phyloP scores from a whole-genome alignment of 495 filamentous ascomycete species.

The Xylaria sp. region DNA sequence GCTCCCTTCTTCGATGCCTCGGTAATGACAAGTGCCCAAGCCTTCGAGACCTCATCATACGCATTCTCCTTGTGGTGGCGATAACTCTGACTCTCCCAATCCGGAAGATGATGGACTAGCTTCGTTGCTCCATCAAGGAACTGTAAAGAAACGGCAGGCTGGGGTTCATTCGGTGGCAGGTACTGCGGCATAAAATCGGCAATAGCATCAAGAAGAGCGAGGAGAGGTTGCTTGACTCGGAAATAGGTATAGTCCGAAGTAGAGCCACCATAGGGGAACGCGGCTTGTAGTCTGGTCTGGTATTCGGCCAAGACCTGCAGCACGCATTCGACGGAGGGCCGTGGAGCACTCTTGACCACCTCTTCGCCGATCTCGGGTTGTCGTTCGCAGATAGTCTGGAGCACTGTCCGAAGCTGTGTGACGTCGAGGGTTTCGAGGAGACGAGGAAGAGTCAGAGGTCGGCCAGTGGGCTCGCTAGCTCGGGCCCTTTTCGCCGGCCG shows the following conservation, averaged over 20 bases:
- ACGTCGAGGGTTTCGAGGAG: conserved; percentile 90
- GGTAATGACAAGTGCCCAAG: conserved; percentile 90
- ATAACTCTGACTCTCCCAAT: conserved; percentile 84
- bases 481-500: conserved; percentile 67
- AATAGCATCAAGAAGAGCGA: conserved; percentile 84
- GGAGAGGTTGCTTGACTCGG: conserved; percentile 81
- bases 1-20: conserved; percentile 92
- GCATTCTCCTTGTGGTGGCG: conserved; percentile 91
- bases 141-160: conserved; percentile 76
- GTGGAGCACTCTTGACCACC: conserved; percentile 82
- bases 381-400: conserved; percentile 86
- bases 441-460: conserved; percentile 80
- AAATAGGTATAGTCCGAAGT: conserved; percentile 95
- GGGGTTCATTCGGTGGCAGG: conserved; percentile 86
- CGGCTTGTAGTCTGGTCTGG: conserved; percentile 74
- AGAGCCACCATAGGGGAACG: conserved; percentile 85
- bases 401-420: conserved; percentile 78
- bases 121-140: conserved; percentile 90
- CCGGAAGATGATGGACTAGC: conserved; percentile 84
- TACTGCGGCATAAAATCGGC: conserved; percentile 95
- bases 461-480: conserved; percentile 72
- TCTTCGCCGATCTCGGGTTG: conserved; percentile 83
- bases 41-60: conserved; percentile 93
- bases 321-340: conserved; percentile 80
- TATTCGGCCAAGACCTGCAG: conserved; percentile 83